Conservation (phyloP, 2,329 filamentous ascomycete species). For the Penicillium corylophilum region DNA sequence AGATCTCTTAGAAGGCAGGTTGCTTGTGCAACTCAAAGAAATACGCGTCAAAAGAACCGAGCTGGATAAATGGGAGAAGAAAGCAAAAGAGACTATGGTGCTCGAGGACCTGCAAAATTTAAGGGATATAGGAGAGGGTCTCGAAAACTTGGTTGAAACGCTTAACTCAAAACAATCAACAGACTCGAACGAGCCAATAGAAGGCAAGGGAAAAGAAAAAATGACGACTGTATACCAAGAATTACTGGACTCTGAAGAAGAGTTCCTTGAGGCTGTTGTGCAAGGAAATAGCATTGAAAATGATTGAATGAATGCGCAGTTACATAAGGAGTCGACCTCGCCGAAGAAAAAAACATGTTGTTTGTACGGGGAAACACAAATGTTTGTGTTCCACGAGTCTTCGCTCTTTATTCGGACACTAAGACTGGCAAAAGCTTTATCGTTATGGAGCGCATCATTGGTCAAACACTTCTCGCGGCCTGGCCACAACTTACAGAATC, state of each 20-base stretch:
- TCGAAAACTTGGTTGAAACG: background rate
- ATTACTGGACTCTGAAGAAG: background rate
- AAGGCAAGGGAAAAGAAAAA: too few species aligned
- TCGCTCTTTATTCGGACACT: conserved; percentile 28
- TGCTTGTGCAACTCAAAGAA: conserved; percentile 1
- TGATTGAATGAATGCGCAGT: too few species aligned
- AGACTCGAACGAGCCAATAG: too few species aligned
- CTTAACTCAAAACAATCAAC: background rate
- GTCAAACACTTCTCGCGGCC: conserved; percentile 19
- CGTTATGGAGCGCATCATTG: conserved; percentile 32
- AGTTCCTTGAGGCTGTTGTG: background rate
- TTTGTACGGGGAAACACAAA: conserved; percentile 26
- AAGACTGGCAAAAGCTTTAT: conserved; percentile 27
- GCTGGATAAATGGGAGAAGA: conserved; percentile 1
- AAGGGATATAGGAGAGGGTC: background rate
- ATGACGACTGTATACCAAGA: background rate
- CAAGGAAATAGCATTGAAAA: too few species aligned
- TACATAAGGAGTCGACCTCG: conserved; percentile 21
- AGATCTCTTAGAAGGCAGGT: conserved; percentile 2
- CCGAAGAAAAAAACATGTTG: conserved; percentile 36
- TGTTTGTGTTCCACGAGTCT: conserved; percentile 32
- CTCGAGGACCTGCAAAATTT: background rate
- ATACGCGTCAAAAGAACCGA: background rate
- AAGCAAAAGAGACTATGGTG: background rate
- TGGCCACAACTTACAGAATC: conserved; percentile 20